Conservation (phyloP, 345 rosid genomes). For the Murraya paniculata region DNA sequence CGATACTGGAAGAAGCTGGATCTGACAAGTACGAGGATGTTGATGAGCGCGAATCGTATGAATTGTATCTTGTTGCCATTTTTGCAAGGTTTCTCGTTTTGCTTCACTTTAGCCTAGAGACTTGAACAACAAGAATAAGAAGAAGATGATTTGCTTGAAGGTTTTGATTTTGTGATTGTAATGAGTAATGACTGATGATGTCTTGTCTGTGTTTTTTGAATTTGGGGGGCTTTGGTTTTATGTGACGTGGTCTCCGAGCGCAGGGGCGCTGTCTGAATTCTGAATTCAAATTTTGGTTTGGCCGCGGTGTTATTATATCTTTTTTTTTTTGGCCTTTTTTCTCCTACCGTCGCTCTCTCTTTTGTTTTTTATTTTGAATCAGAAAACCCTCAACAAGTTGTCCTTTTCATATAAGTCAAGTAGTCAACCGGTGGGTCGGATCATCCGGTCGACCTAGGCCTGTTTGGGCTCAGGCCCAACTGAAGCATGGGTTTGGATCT, state of each 20-base stretch:
- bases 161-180: background rate
- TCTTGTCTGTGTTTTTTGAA: background rate
- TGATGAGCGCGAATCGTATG: slow-evolving; percentile 72
- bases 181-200: background rate
- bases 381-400: background rate
- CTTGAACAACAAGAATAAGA: background rate
- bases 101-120: background rate
- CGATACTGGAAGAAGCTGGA: slow-evolving; percentile 50
- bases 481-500: background rate
- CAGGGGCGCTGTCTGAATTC: slow-evolving; percentile 31
- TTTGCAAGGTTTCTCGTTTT: background rate
- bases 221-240: background rate
- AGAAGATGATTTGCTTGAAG: background rate
- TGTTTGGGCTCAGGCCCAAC: background rate
- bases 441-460: background rate
- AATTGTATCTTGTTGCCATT: slow-evolving; percentile 77
- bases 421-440: background rate
- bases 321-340: too few relatives aligned
- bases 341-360: too few relatives aligned
- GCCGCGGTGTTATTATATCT: slow-evolving; percentile 20
- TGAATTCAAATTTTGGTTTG: slow-evolving; percentile 14
- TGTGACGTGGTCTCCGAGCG: background rate
- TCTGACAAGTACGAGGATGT: slow-evolving; percentile 54
- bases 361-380: background rate
- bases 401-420: background rate